Evolutionary conservation across 441 rosid genomes (phyloP).

Genomic region (Erysimum pusillum): DNA sequence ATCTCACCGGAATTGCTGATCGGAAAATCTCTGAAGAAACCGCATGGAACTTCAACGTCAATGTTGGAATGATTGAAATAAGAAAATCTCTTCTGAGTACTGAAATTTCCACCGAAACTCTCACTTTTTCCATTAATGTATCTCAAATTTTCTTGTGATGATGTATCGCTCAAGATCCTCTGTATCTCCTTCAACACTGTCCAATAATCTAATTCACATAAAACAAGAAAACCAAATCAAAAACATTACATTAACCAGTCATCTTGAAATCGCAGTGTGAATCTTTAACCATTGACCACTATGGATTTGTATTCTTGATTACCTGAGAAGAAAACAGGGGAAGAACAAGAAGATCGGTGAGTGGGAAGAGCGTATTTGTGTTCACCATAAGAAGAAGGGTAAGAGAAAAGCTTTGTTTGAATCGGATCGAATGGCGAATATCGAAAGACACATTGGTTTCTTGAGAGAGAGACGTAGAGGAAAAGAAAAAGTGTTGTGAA

Average conservation of each 20-base stretch:
- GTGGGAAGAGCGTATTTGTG: constrained; percentile 86
- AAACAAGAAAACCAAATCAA: neutral
- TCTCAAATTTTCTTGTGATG: constrained; percentile 53
- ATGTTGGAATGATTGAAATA: constrained; percentile 59
- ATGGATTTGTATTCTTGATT: too few species aligned
- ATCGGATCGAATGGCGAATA: constrained; percentile 88
- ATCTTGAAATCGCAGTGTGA: too few species aligned
- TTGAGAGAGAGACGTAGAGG: constrained; percentile 60
- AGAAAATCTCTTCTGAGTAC: constrained; percentile 61
- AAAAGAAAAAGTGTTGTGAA: constrained; percentile 62
- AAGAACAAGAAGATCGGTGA: constrained; percentile 73
- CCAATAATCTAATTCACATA: constrained; percentile 66
- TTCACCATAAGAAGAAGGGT: constrained; percentile 79
- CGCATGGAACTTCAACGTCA: constrained; percentile 72
- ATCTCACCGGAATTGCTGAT: constrained; percentile 69
- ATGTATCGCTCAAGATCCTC: constrained; percentile 51
- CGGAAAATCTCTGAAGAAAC: constrained; percentile 75
- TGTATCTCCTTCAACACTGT: constrained; percentile 63
- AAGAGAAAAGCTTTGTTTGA: constrained; percentile 71
- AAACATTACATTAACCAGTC: too few species aligned
- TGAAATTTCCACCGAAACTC: constrained; percentile 77
- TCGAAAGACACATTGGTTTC: constrained; percentile 73
- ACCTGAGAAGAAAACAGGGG: constrained; percentile 77
- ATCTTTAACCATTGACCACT: too few species aligned
- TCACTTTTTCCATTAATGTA: constrained; percentile 58